Evolutionary conservation across 1,139 yeast genomes (phyloP), one percentile per base, ranked within the genome.

Genomic region (Zygosaccharomyces sapae): DNA sequence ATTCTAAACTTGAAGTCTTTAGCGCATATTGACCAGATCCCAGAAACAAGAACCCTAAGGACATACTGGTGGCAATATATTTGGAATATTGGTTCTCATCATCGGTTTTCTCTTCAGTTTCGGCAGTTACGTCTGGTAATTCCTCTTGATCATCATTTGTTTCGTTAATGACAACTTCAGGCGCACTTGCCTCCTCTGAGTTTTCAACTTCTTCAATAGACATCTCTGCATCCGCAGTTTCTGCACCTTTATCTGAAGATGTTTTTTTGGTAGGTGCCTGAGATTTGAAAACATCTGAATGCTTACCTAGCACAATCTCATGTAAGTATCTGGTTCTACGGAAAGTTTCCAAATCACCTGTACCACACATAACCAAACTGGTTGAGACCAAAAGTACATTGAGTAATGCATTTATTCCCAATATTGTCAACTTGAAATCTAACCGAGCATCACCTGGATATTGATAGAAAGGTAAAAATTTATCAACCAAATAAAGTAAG

Each of bases 1-100:
- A 55, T 36, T 62, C 61, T 12, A 56, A 18, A 37, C 54, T 53
- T 9, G 82, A 73, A 37, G 75, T 75, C 29, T 79, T 75, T 53
- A 92, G 78, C 0, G 95, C 92, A 67, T 81, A 87, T 63, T 88
- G 96, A 0, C 97, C 97, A 4, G 96, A 95, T 0, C 97, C 96
- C 38, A 92, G 68, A 61, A 92, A 90, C 47, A 92, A 69, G 55
- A 90, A 81, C 1, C 99, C 99, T 41, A 92, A 68, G 0, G 96
- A 87, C 72, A 87, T 77, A 58, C 86, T 88, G 2, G 83, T 74
- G 0, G 94, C 89, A 81, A 87, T 79, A 61, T 78, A 86, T 52
- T 80, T 78, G 0, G 96, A 95, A 64, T 77, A 88, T 6, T 67
- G 65, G 20, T 54, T 59, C 38, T 62, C 67, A 18, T 56, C 52